Conservation (phyloP, 1,284 basidiomycete species). For the Pholiota adiposa region DNA sequence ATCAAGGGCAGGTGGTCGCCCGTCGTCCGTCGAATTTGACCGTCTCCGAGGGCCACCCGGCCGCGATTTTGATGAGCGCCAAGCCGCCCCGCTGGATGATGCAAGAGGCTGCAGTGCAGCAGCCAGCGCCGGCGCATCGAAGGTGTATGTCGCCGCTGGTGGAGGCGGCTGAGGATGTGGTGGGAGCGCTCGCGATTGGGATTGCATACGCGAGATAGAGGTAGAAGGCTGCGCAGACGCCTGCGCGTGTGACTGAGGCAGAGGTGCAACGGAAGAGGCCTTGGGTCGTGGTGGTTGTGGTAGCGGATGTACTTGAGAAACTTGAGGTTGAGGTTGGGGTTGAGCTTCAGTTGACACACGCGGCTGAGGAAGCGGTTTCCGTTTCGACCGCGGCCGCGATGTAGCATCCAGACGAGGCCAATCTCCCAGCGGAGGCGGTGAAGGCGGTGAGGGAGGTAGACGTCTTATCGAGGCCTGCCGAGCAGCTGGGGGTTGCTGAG, state of each 20-base stretch:
- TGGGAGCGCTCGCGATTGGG: slow-evolving; percentile 7
- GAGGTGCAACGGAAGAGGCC: neutral
- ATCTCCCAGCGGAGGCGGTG: slow-evolving; percentile 54
- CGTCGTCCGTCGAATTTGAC: slow-evolving; percentile 36
- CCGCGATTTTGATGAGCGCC: slow-evolving; percentile 18
- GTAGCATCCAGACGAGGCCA: slow-evolving; percentile 60
- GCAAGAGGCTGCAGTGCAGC: slow-evolving; percentile 20
- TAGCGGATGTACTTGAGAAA: neutral
- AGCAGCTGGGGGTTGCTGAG: slow-evolving; percentile 14
- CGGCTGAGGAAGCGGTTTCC: slow-evolving; percentile 31
- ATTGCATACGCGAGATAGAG: neutral
- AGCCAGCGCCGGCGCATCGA: slow-evolving; percentile 21
- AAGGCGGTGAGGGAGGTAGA: slow-evolving; percentile 40
- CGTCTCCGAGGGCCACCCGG: slow-evolving; percentile 44
- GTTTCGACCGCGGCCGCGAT: slow-evolving; percentile 39
- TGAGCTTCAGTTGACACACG: slow-evolving; percentile 6
- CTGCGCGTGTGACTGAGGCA: neutral
- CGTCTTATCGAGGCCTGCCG: slow-evolving; percentile 14
- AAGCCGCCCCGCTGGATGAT: slow-evolving; percentile 3
- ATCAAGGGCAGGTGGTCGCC: slow-evolving; percentile 39
- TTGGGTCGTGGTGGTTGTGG: neutral
- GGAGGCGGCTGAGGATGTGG: slow-evolving; percentile 10
- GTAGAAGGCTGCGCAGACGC: neutral
- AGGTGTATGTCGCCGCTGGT: slow-evolving; percentile 17
- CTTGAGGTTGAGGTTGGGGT: slow-evolving; percentile 5